phyloP scores from a whole-genome alignment of 495 filamentous ascomycete species.

The Penicillium antarcticum region DNA sequence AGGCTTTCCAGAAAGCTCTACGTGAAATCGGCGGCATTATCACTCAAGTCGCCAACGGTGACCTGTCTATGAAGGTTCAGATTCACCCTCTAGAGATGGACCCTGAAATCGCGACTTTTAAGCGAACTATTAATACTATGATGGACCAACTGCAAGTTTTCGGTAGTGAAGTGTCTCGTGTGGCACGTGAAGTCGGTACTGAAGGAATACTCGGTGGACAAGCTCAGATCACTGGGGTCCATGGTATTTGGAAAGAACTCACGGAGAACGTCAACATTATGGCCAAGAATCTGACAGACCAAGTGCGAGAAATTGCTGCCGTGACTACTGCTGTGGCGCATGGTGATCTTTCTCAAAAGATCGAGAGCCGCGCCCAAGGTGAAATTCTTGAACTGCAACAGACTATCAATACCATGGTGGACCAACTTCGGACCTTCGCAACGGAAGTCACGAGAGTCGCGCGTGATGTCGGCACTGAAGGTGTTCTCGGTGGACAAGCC shows the following conservation, averaged over 20 bases:
- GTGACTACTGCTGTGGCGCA: conserved; percentile 97
- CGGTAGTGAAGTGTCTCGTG: conserved; percentile 92
- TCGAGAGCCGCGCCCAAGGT: conserved; percentile 87
- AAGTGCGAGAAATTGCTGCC: conserved; percentile 94
- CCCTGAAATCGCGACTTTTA: conserved; percentile 99
- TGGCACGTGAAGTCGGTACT: conserved; percentile 95
- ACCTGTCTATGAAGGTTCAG: conserved; percentile 95
- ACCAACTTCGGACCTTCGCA: conserved; percentile 94
- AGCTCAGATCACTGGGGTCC: conserved; percentile 88
- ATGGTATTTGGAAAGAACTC: conserved; percentile 97
- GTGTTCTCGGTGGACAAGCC: conserved; percentile 93
- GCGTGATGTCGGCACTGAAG: conserved; percentile 94
- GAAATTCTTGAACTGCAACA: conserved; percentile 96
- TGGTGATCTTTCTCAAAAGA: conserved; percentile 94
- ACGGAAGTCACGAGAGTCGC: conserved; percentile 96
- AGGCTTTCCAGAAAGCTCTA: conserved; percentile 96
- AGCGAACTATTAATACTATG: conserved; percentile 95
- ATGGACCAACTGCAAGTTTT: conserved; percentile 98
- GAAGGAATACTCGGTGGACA: conserved; percentile 97
- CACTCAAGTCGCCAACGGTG: conserved; percentile 90
- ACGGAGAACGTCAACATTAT: conserved; percentile 99
- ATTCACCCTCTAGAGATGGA: conserved; percentile 98
- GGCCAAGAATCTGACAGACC: conserved; percentile 81
- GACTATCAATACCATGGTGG: conserved; percentile 99
- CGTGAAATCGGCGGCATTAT: conserved; percentile 97